Percentiles rank a stretch among this genome's conserved stretches.
Evolutionary conservation across 176 grass and related monocot species (phyloP).

Genomic region (Rhynchospora breviuscula): DNA sequence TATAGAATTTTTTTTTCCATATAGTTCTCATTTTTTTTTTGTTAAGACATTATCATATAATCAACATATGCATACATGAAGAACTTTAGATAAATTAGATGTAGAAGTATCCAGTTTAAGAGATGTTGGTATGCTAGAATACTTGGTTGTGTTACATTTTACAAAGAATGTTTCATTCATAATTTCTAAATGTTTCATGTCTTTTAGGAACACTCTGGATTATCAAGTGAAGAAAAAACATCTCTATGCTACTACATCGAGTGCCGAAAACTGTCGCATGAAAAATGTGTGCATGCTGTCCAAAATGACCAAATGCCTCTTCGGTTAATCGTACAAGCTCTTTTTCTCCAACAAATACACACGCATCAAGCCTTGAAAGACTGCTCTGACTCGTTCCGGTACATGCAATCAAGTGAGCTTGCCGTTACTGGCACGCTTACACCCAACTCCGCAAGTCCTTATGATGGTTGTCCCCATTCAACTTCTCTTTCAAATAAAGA

Average conservation of each 20-base stretch:
- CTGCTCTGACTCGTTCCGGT: slow-evolving; percentile 84
- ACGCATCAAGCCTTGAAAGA: slow-evolving; percentile 64
- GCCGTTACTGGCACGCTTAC: slow-evolving; percentile 34
- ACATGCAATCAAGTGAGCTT: slow-evolving; percentile 40
- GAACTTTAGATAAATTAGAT: too few relatives aligned
- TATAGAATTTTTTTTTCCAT: neutral
- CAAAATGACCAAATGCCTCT: slow-evolving; percentile 92
- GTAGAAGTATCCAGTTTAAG: too few relatives aligned
- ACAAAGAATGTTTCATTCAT: neutral
- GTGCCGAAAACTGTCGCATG: slow-evolving; percentile 76
- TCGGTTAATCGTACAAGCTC: slow-evolving; percentile 82
- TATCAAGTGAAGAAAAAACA: slow-evolving; percentile 56
- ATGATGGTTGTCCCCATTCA: slow-evolving; percentile 20
- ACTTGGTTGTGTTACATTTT: neutral
- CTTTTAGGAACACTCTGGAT: slow-evolving; percentile 40
- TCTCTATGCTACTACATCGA: slow-evolving; percentile 52
- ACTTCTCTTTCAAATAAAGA: slow-evolving; percentile 29
- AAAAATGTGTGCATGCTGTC: slow-evolving; percentile 72
- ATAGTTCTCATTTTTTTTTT: neutral
- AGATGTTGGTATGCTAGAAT: neutral
- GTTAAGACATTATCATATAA: neutral
- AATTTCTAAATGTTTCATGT: slow-evolving; percentile 3
- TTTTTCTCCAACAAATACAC: slow-evolving; percentile 90
- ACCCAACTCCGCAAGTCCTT: slow-evolving; percentile 40
- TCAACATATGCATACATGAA: neutral